A percentile compares a stretch with the other conserved stretches of the same genome.
Conservation (phyloP, 2,329 filamentous ascomycete genomes). For the Phaeosphaeriaceae sp. region DNA sequence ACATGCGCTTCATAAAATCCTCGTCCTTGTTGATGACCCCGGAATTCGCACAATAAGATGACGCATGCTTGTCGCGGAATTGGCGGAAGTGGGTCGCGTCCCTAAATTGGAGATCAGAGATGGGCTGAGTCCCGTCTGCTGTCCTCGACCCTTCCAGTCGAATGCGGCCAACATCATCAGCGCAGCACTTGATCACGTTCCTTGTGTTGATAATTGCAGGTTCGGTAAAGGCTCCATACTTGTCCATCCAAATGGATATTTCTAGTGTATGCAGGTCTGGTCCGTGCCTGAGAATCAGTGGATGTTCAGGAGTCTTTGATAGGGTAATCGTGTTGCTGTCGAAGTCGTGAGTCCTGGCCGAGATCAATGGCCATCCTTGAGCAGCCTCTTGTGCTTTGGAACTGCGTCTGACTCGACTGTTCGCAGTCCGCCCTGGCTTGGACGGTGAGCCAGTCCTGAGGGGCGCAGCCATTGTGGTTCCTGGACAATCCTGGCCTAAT, state of each 20-base stretch:
- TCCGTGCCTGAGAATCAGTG: not conserved
- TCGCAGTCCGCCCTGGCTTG: conserved; percentile 8
- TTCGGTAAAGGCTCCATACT: not conserved
- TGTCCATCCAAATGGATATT: not conserved
- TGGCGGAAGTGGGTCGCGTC: conserved; percentile 10
- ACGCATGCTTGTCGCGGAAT: conserved; percentile 15
- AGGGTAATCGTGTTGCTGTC: not conserved
- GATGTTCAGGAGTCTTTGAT: not conserved
- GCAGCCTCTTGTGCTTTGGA: not conserved
- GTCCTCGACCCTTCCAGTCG: conserved; percentile 25
- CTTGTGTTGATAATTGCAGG: conserved; percentile 12
- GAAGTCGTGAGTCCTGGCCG: conserved; percentile 24
- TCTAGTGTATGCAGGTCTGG: not conserved
- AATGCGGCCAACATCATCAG: conserved; percentile 27
- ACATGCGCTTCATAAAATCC: conserved; percentile 18
- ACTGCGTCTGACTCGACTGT: conserved; percentile 6
- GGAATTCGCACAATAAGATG: not conserved
- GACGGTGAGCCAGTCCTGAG: conserved; percentile 1
- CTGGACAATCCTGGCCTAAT: conserved; percentile 14
- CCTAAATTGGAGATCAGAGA: conserved; percentile 34
- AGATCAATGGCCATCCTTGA: conserved; percentile 23
- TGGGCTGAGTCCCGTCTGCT: conserved; percentile 11
- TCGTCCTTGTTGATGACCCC: not conserved
- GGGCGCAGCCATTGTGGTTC: not conserved
- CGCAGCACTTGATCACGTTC: conserved; percentile 15